phyloP scores from a whole-genome alignment of 805 yeast genomes.

The Yarrowia sp. region DNA sequence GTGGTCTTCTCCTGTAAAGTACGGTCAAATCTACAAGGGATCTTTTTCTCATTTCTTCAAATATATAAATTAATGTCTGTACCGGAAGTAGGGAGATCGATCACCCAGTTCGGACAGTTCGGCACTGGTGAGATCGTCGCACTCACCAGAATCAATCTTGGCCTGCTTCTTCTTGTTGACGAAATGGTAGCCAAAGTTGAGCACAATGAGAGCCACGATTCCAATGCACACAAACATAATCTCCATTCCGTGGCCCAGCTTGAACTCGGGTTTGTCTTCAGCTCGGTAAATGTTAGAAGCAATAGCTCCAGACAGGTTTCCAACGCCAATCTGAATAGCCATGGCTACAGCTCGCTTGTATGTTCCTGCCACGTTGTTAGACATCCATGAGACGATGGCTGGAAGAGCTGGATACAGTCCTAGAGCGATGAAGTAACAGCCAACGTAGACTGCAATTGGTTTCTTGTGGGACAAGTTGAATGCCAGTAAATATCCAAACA shows the following conservation, averaged over 20 bases:
- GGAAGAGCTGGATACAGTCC: conserved; percentile 70
- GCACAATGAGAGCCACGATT: conserved; percentile 39
- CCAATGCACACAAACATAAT: conserved; percentile 55
- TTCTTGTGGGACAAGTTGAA: conserved; percentile 54
- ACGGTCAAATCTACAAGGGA: no score
- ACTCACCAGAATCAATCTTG: conserved; percentile 7
- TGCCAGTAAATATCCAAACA: conserved; percentile 53
- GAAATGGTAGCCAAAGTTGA: conserved; percentile 21
- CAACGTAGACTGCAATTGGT: conserved; percentile 54
- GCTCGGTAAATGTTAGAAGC: conserved; percentile 61
- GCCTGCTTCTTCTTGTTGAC: conserved; percentile 26
- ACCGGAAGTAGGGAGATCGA: conserved; percentile 14
- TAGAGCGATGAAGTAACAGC: conserved; percentile 60
- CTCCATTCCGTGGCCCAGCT: conserved; percentile 58
- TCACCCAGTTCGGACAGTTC: conserved; percentile 30
- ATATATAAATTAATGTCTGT: conserved; percentile 21
- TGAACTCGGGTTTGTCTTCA: conserved; percentile 61
- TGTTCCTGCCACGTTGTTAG: conserved; percentile 64
- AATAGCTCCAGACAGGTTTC: conserved; percentile 69
- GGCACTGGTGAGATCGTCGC: background rate
- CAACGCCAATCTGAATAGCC: conserved; percentile 66
- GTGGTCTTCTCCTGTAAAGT: no score
- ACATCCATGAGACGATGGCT: conserved; percentile 63
- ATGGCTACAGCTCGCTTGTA: conserved; percentile 61
- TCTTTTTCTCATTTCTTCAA: background rate